These are phyloP conservation scores for Arachnopeziza araneosa DNA, from an alignment of 2,329 filamentous ascomycete species.

Conservation along the genomic window DNA sequence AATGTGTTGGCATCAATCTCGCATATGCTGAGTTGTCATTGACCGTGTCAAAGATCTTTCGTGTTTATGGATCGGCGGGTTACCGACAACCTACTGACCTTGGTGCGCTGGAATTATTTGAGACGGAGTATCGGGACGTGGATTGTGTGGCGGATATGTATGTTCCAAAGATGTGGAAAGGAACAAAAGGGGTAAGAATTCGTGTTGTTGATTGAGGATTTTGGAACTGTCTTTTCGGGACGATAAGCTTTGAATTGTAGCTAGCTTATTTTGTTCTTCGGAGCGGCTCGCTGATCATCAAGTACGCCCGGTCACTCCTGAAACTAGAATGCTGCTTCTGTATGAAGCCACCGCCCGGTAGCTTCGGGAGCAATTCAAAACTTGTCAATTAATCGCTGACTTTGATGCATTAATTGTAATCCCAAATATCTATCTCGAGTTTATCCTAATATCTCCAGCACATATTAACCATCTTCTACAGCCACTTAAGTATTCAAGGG, in stretches of 20 bases:
- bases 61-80: constrained; percentile 10
- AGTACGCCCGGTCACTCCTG: neutral
- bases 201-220: neutral
- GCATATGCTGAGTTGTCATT: constrained; percentile 10
- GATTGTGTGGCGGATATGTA: constrained; percentile 10
- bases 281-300: too few relatives aligned
- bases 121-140: constrained; percentile 23
- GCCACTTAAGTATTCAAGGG: too few relatives aligned
- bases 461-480: too few relatives aligned
- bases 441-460: too few relatives aligned
- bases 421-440: too few relatives aligned
- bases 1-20: constrained; percentile 10
- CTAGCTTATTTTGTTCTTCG: too few relatives aligned
- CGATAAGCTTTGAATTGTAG: too few relatives aligned
- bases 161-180: constrained; percentile 8
- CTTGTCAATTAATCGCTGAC: too few relatives aligned
- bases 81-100: neutral
- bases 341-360: neutral
- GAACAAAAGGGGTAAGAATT: constrained; percentile 6
- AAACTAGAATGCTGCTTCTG: neutral
- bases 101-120: constrained; percentile 23
- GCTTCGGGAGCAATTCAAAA: neutral
- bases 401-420: too few relatives aligned
- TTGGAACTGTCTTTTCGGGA: neutral
- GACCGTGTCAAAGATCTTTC: constrained; percentile 10